Conservation (phyloP, 2,329 filamentous ascomycete species). For the Paecilomyces sp. region DNA sequence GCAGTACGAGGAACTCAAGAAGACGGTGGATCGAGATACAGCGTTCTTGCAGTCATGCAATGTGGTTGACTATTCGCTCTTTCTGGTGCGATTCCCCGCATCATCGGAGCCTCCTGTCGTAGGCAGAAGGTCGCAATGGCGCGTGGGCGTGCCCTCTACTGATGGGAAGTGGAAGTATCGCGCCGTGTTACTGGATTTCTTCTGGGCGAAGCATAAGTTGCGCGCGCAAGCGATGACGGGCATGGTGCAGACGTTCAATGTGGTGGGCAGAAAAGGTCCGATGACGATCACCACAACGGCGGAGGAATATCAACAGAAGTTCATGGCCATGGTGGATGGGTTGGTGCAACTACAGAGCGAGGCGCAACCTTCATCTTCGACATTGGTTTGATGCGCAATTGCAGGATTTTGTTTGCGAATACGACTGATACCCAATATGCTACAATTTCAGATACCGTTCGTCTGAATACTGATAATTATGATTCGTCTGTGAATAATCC, state of each 20-base stretch:
- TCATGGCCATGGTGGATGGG: conserved; percentile 45
- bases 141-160: conserved; percentile 53
- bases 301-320: conserved; percentile 57
- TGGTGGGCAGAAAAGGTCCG: conserved; percentile 56
- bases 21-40: conserved; percentile 55
- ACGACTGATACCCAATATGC: not conserved
- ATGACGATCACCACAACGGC: conserved; percentile 70
- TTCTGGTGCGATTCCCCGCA: conserved; percentile 55
- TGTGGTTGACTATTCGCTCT: conserved; percentile 69
- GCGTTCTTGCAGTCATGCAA: conserved; percentile 55
- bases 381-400: not conserved
- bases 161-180: conserved; percentile 63
- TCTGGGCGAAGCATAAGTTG: conserved; percentile 68
- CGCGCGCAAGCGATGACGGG: conserved; percentile 60
- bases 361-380: not conserved
- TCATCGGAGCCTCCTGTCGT: conserved; percentile 26
- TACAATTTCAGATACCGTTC: not conserved
- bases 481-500: not conserved
- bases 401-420: not conserved
- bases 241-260: conserved; percentile 57
- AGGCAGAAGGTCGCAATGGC: conserved; percentile 44
- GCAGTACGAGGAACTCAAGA: conserved; percentile 51
- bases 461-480: not conserved
- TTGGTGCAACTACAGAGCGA: conserved; percentile 31
- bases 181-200: conserved; percentile 64